Conservation (phyloP, 2,329 filamentous ascomycete species). For the Parafenestella ontariensis region DNA sequence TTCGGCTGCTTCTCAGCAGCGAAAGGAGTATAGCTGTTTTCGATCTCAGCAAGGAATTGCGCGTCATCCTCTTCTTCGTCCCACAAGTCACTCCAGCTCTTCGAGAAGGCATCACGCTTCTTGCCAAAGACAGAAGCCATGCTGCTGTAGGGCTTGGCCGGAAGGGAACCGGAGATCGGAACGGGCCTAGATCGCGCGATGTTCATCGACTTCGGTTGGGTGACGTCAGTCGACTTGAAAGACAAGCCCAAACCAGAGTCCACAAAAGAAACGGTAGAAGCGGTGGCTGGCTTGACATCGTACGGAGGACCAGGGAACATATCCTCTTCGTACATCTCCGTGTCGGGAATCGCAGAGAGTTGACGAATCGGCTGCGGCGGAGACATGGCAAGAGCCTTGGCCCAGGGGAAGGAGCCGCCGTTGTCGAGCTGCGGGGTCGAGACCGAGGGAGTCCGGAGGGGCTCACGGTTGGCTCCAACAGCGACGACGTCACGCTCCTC, state of each 20-base stretch:
- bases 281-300: conserved; percentile 76
- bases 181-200: conserved; percentile 72
- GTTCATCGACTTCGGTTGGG: conserved; percentile 54
- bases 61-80: conserved; percentile 89
- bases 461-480: conserved; percentile 87
- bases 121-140: conserved; percentile 82
- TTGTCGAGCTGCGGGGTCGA: conserved; percentile 82
- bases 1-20: conserved; percentile 43
- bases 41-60: conserved; percentile 62
- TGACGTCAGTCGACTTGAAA: conserved; percentile 69
- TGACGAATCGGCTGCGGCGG: conserved; percentile 76
- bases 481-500: conserved; percentile 78
- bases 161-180: conserved; percentile 80
- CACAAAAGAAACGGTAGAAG: conserved; percentile 82
- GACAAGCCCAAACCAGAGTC: conserved; percentile 84
- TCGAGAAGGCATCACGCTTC: conserved; percentile 80
- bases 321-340: conserved; percentile 81
- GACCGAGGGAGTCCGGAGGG: conserved; percentile 92
- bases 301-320: conserved; percentile 84
- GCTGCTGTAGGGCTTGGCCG: conserved; percentile 69
- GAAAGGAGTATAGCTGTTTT: conserved; percentile 62
- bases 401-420: conserved; percentile 88
- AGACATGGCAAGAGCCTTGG: conserved; percentile 82
- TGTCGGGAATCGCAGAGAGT: conserved; percentile 82
- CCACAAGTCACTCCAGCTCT: conserved; percentile 99